Conservation (phyloP, 177 flowering plant genomes). For the Vitis hybrid region DNA sequence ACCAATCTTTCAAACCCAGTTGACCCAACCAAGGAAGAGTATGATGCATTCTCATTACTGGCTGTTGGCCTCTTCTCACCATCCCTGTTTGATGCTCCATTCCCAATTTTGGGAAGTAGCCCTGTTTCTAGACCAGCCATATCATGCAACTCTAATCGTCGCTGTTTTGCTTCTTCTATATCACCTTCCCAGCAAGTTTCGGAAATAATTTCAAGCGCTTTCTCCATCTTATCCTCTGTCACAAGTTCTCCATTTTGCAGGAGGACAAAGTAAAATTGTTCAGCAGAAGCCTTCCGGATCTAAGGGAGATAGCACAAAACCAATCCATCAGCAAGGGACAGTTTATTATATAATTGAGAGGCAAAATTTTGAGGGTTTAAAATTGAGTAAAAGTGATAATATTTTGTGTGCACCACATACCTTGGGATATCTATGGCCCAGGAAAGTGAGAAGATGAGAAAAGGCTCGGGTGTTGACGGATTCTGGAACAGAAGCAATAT, state of each 20-base stretch:
- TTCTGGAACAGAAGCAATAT: slow-evolving; percentile 59
- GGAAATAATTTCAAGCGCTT: too few relatives aligned
- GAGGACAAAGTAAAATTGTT: slow-evolving; percentile 86
- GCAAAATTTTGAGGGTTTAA: too few relatives aligned
- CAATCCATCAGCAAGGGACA: not conserved
- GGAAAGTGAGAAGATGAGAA: slow-evolving; percentile 60
- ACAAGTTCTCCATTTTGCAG: slow-evolving; percentile 37
- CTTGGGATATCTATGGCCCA: slow-evolving; percentile 91
- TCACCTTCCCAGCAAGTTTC: too few relatives aligned
- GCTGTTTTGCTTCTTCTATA: too few relatives aligned
- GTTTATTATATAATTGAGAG: too few relatives aligned
- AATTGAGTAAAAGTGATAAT: too few relatives aligned
- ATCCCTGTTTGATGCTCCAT: slow-evolving; percentile 11
- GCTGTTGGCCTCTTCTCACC: slow-evolving; percentile 41
- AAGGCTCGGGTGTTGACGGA: slow-evolving; percentile 53
- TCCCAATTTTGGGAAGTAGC: not conserved
- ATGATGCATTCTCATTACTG: slow-evolving; percentile 46
- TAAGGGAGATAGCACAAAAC: slow-evolving; percentile 13
- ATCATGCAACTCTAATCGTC: too few relatives aligned
- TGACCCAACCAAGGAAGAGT: slow-evolving; percentile 82
- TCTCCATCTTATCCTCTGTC: too few relatives aligned
- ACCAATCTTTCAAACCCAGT: not conserved
- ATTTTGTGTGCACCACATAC: slow-evolving; percentile 19
- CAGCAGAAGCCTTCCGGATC: slow-evolving; percentile 73
- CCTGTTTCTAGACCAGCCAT: too few relatives aligned